phyloP scores from a whole-genome alignment of 176 grass and related monocot species.

The Triticum urartu region DNA sequence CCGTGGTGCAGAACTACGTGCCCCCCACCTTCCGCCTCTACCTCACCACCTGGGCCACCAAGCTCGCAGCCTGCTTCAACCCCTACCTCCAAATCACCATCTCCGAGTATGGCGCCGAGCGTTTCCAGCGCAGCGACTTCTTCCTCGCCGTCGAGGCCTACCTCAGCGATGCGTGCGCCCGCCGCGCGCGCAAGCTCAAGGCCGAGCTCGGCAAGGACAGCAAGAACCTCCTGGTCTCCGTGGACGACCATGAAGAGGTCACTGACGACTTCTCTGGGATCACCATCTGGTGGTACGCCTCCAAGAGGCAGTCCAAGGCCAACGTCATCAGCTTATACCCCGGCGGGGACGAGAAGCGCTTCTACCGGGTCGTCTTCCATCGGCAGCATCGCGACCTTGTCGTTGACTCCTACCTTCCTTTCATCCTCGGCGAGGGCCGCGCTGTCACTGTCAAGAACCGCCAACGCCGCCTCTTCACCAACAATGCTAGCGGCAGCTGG shows the following conservation, averaged over 20 bases:
- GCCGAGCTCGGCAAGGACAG: too few species aligned
- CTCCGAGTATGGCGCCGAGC: too few species aligned
- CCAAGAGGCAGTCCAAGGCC: neutral
- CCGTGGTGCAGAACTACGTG: too few species aligned
- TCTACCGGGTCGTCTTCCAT: conserved; percentile 57
- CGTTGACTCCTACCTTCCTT: conserved; percentile 36
- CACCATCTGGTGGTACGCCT: conserved; percentile 53
- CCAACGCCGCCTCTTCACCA: conserved; percentile 66
- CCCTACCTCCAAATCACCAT: too few species aligned
- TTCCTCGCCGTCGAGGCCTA: too few species aligned
- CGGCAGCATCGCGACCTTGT: conserved; percentile 40
- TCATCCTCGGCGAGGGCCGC: conserved; percentile 42
- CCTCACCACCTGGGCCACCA: too few species aligned
- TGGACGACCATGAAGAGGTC: neutral
- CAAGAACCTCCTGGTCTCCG: too few species aligned
- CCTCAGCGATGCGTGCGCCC: too few species aligned
- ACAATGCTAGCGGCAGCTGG: conserved; percentile 37
- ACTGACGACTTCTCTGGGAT: conserved; percentile 37
- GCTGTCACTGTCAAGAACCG: conserved; percentile 41
- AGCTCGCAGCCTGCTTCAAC: too few species aligned
- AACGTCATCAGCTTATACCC: conserved; percentile 30
- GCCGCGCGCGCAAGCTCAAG: too few species aligned
- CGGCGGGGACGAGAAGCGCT: neutral
- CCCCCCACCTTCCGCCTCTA: too few species aligned
- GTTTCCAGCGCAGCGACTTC: too few species aligned